Base-by-base conservation (phyloP, 2,329 filamentous ascomycete genomes). In the Xylariaceae sp. region DNA sequence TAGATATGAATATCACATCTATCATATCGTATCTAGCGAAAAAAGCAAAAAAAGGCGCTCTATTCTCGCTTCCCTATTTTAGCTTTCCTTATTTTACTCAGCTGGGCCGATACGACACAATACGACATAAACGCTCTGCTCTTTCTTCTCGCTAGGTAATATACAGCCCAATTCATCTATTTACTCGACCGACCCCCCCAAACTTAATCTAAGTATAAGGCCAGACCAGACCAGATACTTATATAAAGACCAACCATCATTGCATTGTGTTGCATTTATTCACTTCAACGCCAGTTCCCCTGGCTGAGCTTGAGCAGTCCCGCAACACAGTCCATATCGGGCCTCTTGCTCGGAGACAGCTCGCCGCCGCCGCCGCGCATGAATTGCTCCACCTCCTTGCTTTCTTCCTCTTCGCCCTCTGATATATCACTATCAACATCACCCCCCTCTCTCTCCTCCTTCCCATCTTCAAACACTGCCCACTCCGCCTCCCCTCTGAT, bases 231-330 rank as follows among this genome's bases (percentile, higher is more conserved):
- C n/a, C n/a, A n/a, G n/a, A n/a, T n/a, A 29, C 9, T 28, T 21
- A 23, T n/a, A 38, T 11, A 12, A 37, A 11, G 26, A 24, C 8
- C 7, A 31, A 15, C 15, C 23, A 19, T 18, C 9, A 9, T 4
- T 18, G 9, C 29, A 16, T 9, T 30, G 35, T 38, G 23, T 21
- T 38, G 34, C 34, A 29, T 35, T 38, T 36, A 27, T 42, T 38
- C 13, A 36, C 21, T 31, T 74, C 64, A 84, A 56, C 78, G 75
- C 88, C 89, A 96, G 56, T 87, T 87, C n/a, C 89, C 90, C 64
- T 94, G 86, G 54, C 88, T 94, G 31, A 97, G 70, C 35, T 86
- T 90, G 47, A 96, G 62, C 48, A 97, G 65, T n/a, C 88, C 88
- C 38, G 90, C 87, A 32, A 95, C 83, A 56, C 88, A 94, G 58